These are phyloP conservation scores for Termitomyces sp. DNA, from an alignment of 768 basidiomycete species.

Conservation along the genomic window DNA sequence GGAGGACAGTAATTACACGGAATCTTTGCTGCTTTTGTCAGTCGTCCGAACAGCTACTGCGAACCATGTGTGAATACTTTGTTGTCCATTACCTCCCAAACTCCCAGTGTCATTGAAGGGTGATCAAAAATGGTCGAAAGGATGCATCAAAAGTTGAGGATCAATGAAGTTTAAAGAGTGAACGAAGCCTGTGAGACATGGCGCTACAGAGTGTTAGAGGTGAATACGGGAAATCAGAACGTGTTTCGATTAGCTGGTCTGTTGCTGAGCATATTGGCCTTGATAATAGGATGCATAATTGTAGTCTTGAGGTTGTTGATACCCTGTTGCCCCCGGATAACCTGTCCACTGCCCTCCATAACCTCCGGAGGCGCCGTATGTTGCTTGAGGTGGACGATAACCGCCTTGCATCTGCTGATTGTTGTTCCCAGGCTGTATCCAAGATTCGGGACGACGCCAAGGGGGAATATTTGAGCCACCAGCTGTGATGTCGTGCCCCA, in stretches of 20 bases:
- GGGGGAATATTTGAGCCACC: constrained; percentile 84
- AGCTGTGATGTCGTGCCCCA: constrained; percentile 64
- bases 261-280: constrained; percentile 81
- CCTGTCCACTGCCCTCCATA: constrained; percentile 48
- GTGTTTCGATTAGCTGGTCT: constrained; percentile 36
- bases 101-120: constrained; percentile 3
- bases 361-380: constrained; percentile 45
- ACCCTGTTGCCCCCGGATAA: constrained; percentile 42
- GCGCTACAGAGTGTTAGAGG: constrained; percentile 42
- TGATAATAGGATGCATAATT: constrained; percentile 89
- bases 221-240: constrained; percentile 27
- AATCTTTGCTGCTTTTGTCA: constrained; percentile 15
- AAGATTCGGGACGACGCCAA: constrained; percentile 88
- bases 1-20: constrained; percentile 9
- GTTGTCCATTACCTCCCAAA: constrained; percentile 15
- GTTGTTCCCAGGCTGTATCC: constrained; percentile 57
- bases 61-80: constrained; percentile 14
- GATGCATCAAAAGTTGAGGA: constrained; percentile 2
- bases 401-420: constrained; percentile 45
- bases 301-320: constrained; percentile 66
- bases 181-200: constrained; percentile 29
- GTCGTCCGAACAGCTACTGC: constrained; percentile 12
- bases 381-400: constrained; percentile 66
- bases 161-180: constrained; percentile 12
- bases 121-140: constrained; percentile 9